Evolutionary conservation across 2,329 filamentous ascomycete species (phyloP).

Genomic region (Verticillium nubilum): DNA sequence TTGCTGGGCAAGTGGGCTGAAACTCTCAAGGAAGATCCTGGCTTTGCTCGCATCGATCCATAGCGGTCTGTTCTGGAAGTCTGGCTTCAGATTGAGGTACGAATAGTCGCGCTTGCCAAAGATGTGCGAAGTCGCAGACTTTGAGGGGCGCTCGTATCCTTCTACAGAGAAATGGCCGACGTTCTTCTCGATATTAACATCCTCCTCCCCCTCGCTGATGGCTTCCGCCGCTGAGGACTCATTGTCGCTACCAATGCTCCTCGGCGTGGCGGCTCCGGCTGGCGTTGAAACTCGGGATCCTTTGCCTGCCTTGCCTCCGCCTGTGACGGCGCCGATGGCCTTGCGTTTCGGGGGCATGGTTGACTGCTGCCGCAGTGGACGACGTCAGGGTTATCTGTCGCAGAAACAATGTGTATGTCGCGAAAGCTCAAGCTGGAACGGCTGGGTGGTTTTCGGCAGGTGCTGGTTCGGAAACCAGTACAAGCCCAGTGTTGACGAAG

Average conservation of each 20-base stretch:
- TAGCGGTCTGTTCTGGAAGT: constrained; percentile 83
- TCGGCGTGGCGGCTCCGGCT: constrained; percentile 49
- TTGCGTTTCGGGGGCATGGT: constrained; percentile 67
- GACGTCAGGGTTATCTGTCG: background rate
- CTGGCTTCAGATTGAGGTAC: constrained; percentile 74
- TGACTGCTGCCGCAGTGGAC: background rate
- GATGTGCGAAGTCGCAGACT: constrained; percentile 26
- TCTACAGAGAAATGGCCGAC: constrained; percentile 55
- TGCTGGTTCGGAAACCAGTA: background rate
- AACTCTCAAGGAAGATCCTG: constrained; percentile 89
- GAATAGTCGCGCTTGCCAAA: constrained; percentile 66
- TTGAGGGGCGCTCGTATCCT: constrained; percentile 31
- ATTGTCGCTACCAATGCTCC: constrained; percentile 51
- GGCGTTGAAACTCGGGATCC: constrained; percentile 55
- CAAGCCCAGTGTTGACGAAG: background rate
- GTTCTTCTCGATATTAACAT: constrained; percentile 50
- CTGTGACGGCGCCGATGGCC: constrained; percentile 44
- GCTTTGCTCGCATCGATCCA: constrained; percentile 90
- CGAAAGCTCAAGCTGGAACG: background rate
- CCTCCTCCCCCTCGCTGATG: constrained; percentile 33
- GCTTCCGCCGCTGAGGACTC: constrained; percentile 28
- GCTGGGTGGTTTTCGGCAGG: background rate
- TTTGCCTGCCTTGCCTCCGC: constrained; percentile 48
- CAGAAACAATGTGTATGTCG: background rate
- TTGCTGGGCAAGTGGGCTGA: constrained; percentile 78